phyloP scores from a whole-genome alignment of 352 stramenopile species.

The Paralagenidium karlingii region DNA sequence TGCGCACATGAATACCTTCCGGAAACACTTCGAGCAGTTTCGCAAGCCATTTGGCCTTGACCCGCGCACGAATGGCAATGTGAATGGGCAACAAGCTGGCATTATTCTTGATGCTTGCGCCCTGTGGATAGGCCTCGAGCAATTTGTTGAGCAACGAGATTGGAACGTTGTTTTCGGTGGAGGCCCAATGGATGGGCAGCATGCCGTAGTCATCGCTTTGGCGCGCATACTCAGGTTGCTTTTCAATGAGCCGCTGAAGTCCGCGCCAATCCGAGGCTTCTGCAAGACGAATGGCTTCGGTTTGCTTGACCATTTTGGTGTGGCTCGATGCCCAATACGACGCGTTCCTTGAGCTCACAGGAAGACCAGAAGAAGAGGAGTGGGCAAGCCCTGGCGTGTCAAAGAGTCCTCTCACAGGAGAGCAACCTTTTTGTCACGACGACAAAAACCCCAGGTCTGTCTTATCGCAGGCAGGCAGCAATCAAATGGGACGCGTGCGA shows the following conservation, averaged over 20 bases:
- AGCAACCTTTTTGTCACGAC: no score
- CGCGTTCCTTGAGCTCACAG: conserved; percentile 3
- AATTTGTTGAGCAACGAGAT: conserved; percentile 45
- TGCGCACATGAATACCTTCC: conserved; percentile 23
- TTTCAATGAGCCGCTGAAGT: conserved; percentile 48
- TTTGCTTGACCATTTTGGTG: no score
- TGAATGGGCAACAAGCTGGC: conserved; percentile 58
- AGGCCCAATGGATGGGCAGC: conserved; percentile 76
- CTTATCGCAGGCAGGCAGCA: no score
- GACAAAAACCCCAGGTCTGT: no score
- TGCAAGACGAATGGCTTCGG: conserved; percentile 62
- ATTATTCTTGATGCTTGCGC: conserved; percentile 41
- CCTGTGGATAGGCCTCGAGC: conserved; percentile 43
- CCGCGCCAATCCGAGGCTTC: conserved; percentile 67
- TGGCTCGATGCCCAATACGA: no score
- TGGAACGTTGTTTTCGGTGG: conserved; percentile 47
- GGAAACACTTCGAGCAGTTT: conserved; percentile 42
- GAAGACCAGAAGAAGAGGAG: no score
- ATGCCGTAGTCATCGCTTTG: conserved; percentile 63
- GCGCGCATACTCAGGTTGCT: conserved; percentile 23
- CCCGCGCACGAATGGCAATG: conserved; percentile 56
- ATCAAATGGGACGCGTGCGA: no score
- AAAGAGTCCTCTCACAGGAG: no score
- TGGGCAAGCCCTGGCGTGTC: no score
- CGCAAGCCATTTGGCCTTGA: conserved; percentile 29